Base-by-base conservation (phyloP, 345 rosid species). In the Zanthoxylum bungeanum region DNA sequence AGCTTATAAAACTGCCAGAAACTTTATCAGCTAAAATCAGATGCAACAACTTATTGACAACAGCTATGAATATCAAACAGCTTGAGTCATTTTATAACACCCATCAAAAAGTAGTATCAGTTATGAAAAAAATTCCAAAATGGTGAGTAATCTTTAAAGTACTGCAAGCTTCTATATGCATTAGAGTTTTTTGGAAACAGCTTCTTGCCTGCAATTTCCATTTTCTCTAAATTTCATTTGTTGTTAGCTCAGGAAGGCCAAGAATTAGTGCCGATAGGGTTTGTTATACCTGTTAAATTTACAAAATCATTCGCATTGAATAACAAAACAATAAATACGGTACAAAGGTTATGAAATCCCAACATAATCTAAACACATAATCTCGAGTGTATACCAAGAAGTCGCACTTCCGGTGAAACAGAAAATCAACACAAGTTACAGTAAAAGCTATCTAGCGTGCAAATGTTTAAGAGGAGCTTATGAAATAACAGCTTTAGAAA, bases 401-500 rank as follows among this genome's bases (percentile, higher is more conserved):
- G 49, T 19, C 49, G 16, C 14, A 44, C 5, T 14, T 12, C 16
- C 1, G 0, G 6, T 5, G 19, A 0, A 44, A 44, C 12, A 44
- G 49, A 44, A 42, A 44, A 44, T 14, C 17, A 14, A 1, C 19
- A 44, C 49, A 44, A 0, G 49, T 44, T 44, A 44, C n/a, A 44
- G n/a, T 14, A 44, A n/a, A n/a, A n/a, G n/a, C n/a, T n/a, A 44
- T 39, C 60, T 73, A 28, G 62, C 9, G 37, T 24, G 47, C 40
- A 68, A 21, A 58, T 9, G 70, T 63, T 25, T 42, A 19, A 2
- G 44, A 57, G 60, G 37, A 53, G 61, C 46, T 27, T 53, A 17
- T 31, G 64, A 78, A 66, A 66, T 60, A 34, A 12, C 67, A 33
- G 28, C 24, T 34, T 53, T 31, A 10, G 52, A 39, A 60, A n/a